Conservation (phyloP, 805 yeast genomes). For the Starmerella bombi region DNA sequence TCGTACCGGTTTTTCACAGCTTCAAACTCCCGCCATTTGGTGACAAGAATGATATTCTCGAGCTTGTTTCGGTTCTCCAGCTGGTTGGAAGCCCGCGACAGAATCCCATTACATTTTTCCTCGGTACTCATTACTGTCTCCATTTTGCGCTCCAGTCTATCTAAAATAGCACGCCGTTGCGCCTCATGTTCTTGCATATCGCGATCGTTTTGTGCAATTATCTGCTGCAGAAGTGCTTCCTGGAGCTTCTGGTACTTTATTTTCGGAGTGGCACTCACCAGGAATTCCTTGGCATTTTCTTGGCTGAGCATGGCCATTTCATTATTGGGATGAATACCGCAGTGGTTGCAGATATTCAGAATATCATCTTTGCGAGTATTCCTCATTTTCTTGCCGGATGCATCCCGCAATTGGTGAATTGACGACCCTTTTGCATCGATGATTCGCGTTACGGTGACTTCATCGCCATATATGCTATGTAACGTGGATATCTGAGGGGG, state of each 20-base stretch:
- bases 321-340: slow-evolving; percentile 69
- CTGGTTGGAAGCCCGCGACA: not conserved
- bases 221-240: slow-evolving; percentile 32
- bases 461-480: slow-evolving; percentile 50
- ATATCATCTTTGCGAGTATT: slow-evolving; percentile 41
- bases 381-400: slow-evolving; percentile 40
- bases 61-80: not conserved
- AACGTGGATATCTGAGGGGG: slow-evolving; percentile 56
- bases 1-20: too few species aligned
- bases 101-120: not conserved
- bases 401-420: slow-evolving; percentile 43
- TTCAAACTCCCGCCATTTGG: not conserved
- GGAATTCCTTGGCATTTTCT: slow-evolving; percentile 81
- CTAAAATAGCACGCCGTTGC: slow-evolving; percentile 1
- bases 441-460: slow-evolving; percentile 59
- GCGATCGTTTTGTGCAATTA: slow-evolving; percentile 31
- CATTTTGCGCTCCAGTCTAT: not conserved
- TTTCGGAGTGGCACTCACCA: slow-evolving; percentile 60
- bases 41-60: not conserved
- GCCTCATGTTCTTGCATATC: slow-evolving; percentile 28
- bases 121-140: not conserved
- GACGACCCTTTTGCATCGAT: slow-evolving; percentile 37
- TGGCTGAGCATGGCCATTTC: slow-evolving; percentile 89
- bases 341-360: slow-evolving; percentile 53
- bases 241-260: slow-evolving; percentile 65